A percentile compares a stretch with the other conserved stretches of the same genome.
phyloP scores from a whole-genome alignment of 2,329 filamentous ascomycete species.

The Nothomitra cinnamomea region DNA sequence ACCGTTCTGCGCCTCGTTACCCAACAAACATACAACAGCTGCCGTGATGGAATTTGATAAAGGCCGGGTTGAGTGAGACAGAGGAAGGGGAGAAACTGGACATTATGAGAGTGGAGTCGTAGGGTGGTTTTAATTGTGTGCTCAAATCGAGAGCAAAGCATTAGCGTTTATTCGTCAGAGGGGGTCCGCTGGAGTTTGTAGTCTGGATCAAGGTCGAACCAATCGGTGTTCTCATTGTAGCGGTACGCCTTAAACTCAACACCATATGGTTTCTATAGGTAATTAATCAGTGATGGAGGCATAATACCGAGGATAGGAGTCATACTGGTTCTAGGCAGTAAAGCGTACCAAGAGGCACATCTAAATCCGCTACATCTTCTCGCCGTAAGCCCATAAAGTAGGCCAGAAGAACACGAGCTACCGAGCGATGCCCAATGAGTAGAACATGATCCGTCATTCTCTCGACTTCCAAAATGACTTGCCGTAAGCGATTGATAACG shows the following conservation, averaged over 20 bases:
- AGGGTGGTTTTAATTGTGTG: no score
- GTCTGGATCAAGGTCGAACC: slow-evolving; percentile 74
- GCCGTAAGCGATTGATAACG: slow-evolving; percentile 84
- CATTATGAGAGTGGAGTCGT: no score
- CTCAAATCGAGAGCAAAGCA: no score
- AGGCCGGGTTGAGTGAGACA: no score
- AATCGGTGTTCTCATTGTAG: slow-evolving; percentile 61
- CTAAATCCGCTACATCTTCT: slow-evolving; percentile 83
- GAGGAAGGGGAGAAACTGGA: no score
- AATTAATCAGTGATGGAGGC: neutral
- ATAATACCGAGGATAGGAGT: neutral
- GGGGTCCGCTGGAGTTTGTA: slow-evolving; percentile 53
- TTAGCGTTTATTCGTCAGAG: neutral
- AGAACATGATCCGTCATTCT: slow-evolving; percentile 91
- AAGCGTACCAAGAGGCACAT: slow-evolving; percentile 82
- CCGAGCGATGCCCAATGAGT: slow-evolving; percentile 80
- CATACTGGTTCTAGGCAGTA: slow-evolving; percentile 73
- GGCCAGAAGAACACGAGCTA: slow-evolving; percentile 80
- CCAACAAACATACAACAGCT: no score
- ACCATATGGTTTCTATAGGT: slow-evolving; percentile 63
- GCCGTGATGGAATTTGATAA: no score
- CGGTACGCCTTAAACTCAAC: slow-evolving; percentile 93
- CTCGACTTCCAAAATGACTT: slow-evolving; percentile 94
- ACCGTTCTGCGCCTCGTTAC: no score
- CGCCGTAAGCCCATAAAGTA: slow-evolving; percentile 91